These are phyloP conservation scores for Ustanciosporium gigantosporum DNA, from an alignment of 1,284 basidiomycete species.

Conservation along the genomic window DNA sequence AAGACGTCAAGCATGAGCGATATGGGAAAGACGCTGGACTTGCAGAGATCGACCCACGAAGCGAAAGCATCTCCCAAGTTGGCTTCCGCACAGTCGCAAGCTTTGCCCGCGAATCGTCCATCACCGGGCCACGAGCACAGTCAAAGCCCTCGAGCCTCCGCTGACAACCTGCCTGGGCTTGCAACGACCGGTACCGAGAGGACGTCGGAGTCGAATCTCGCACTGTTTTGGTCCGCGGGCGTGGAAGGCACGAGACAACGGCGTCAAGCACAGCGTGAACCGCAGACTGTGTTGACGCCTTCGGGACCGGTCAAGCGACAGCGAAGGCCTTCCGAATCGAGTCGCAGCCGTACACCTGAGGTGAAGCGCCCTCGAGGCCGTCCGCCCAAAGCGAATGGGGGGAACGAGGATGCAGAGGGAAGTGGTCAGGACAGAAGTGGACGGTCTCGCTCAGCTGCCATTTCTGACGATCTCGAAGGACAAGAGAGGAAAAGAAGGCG, in stretches of 20 bases:
- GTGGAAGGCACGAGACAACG: slow-evolving; percentile 50
- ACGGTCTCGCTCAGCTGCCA: slow-evolving; percentile 18
- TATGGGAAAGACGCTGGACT: slow-evolving; percentile 6
- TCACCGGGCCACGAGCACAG: slow-evolving; percentile 1
- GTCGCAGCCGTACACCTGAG: slow-evolving; percentile 35
- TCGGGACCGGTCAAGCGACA: slow-evolving; percentile 20
- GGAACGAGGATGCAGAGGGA: slow-evolving; percentile 18
- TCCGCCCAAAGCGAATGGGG: not conserved
- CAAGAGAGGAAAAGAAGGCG: too few relatives aligned
- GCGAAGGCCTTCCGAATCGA: slow-evolving; percentile 23
- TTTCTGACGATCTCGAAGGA: slow-evolving; percentile 12
- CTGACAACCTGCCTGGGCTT: slow-evolving; percentile 34
- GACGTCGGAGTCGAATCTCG: slow-evolving; percentile 58
- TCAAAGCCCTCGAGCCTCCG: slow-evolving; percentile 9
- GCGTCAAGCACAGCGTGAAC: slow-evolving; percentile 45
- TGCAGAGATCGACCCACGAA: slow-evolving; percentile 13
- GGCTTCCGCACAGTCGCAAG: not conserved
- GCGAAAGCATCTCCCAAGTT: slow-evolving; percentile 9
- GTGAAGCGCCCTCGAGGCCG: slow-evolving; percentile 21
- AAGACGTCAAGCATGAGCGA: slow-evolving; percentile 38
- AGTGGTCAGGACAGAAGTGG: slow-evolving; percentile 20
- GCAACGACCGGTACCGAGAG: slow-evolving; percentile 56
- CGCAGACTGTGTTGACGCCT: slow-evolving; percentile 17
- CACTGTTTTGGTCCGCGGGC: slow-evolving; percentile 58
- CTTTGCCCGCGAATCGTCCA: not conserved